Evolutionary conservation across 1,284 basidiomycete species (phyloP).

Genomic region (Microbotryum violaceum): DNA sequence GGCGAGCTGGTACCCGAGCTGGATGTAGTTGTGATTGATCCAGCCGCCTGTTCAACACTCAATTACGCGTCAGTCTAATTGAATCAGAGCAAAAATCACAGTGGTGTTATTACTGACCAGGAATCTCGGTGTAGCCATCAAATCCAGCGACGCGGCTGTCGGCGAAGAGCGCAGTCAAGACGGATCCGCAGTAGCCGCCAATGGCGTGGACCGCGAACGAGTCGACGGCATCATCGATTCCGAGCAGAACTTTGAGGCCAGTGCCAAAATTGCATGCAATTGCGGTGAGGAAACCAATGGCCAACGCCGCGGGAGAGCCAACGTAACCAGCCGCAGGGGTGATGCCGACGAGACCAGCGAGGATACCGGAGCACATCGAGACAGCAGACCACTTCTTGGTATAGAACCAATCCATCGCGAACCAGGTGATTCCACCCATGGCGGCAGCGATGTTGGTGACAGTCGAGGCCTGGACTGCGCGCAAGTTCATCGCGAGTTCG

Average conservation of each 20-base stretch:
- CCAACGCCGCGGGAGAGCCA: slow-evolving; percentile 71
- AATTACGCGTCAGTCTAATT: no score
- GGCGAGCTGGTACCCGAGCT: slow-evolving; percentile 80
- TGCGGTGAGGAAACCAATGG: slow-evolving; percentile 77
- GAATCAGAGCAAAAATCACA: background rate
- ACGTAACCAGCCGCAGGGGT: slow-evolving; percentile 88
- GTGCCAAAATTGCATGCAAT: slow-evolving; percentile 54
- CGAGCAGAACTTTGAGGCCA: slow-evolving; percentile 3
- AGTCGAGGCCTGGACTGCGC: slow-evolving; percentile 77
- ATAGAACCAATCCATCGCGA: slow-evolving; percentile 68
- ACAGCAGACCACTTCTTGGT: slow-evolving; percentile 85
- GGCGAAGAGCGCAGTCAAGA: slow-evolving; percentile 48
- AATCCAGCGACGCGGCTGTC: slow-evolving; percentile 74
- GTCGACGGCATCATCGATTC: slow-evolving; percentile 6
- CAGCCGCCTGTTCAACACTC: slow-evolving; percentile 51
- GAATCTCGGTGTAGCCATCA: slow-evolving; percentile 64
- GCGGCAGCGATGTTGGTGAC: slow-evolving; percentile 77
- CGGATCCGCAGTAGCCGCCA: background rate
- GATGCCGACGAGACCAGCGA: slow-evolving; percentile 73
- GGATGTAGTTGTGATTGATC: slow-evolving; percentile 72
- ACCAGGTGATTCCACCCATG: slow-evolving; percentile 78
- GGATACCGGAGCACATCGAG: slow-evolving; percentile 92
- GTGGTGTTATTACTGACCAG: slow-evolving; percentile 44
- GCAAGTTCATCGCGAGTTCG: slow-evolving; percentile 82
- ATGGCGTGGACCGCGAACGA: background rate